These are phyloP conservation scores for Plasmodium chabaudi DNA, from an alignment of 169 alveolate species.

Conservation along the genomic window DNA sequence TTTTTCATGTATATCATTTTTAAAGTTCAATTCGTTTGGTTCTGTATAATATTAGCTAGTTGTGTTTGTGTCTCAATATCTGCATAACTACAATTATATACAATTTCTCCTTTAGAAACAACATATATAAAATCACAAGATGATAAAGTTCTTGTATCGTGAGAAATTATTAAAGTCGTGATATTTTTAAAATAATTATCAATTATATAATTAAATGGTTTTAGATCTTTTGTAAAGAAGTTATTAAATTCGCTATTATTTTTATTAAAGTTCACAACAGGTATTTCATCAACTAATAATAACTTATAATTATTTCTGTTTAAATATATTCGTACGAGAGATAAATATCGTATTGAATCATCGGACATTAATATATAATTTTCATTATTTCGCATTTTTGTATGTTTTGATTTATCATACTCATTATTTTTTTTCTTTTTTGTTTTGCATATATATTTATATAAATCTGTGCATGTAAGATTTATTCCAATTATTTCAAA, in stretches of 20 bases:
- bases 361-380: conserved; percentile 73
- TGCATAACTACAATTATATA: conserved; percentile 37
- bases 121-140: conserved; percentile 82
- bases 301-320: conserved; percentile 82
- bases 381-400: not conserved
- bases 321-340: conserved; percentile 83
- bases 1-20: no score
- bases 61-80: conserved; percentile 60
- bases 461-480: conserved; percentile 22
- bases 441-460: conserved; percentile 45
- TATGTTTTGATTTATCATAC: not conserved
- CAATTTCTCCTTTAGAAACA: conserved; percentile 77
- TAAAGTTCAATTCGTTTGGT: not conserved
- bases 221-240: conserved; percentile 32
- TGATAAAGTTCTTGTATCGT: conserved; percentile 78
- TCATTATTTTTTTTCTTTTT: conserved; percentile 17
- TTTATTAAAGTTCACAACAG: conserved; percentile 42
- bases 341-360: conserved; percentile 82
- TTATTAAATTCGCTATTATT: conserved; percentile 4
- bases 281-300: conserved; percentile 88
- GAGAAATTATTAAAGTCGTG: conserved; percentile 81
- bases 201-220: conserved; percentile 61
- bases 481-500: conserved; percentile 65
- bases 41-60: conserved; percentile 31
- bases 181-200: conserved; percentile 76